These are phyloP conservation scores for Cymbidium sinense DNA, from an alignment of 106 monocot genomes.

Conservation along the genomic window DNA sequence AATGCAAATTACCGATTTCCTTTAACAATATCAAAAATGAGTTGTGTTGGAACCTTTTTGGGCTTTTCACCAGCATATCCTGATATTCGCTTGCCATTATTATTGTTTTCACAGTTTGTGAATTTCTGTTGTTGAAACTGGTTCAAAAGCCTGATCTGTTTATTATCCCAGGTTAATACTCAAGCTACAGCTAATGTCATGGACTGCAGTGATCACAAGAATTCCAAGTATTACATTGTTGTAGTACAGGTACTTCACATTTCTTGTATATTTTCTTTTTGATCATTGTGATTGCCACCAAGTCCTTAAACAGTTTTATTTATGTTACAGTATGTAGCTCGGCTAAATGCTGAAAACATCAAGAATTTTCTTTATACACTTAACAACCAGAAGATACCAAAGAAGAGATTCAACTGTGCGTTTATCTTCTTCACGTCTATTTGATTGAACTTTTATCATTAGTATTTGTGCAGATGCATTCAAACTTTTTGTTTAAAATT, in stretches of 20 bases:
- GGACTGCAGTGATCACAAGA: constrained; percentile 77
- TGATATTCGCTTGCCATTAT: not conserved
- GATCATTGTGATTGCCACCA: not conserved
- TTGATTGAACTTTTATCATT: constrained; percentile 1
- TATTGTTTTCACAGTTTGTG: not conserved
- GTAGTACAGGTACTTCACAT: constrained; percentile 65
- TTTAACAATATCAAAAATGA: not conserved
- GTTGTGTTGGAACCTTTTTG: not conserved
- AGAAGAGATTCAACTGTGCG: constrained; percentile 96
- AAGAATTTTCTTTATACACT: constrained; percentile 85
- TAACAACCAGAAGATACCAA: constrained; percentile 73
- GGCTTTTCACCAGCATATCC: not conserved
- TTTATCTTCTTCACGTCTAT: constrained; percentile 12
- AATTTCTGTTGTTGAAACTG: not conserved
- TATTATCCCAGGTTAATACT: constrained; percentile 72
- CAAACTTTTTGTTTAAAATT: not conserved
- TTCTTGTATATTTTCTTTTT: not conserved
- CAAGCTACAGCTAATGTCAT: constrained; percentile 64
- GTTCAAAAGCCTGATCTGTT: not conserved
- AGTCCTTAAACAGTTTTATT: not conserved
- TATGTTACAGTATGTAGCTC: constrained; percentile 65
- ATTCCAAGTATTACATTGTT: constrained; percentile 94
- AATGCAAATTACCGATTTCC: not conserved
- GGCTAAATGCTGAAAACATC: constrained; percentile 88
- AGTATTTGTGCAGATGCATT: not conserved